Percentiles rank a stretch among this genome's conserved stretches.
phyloP scores from a whole-genome alignment of 352 stramenopile species.

The Globisporangium recalcitrans region DNA sequence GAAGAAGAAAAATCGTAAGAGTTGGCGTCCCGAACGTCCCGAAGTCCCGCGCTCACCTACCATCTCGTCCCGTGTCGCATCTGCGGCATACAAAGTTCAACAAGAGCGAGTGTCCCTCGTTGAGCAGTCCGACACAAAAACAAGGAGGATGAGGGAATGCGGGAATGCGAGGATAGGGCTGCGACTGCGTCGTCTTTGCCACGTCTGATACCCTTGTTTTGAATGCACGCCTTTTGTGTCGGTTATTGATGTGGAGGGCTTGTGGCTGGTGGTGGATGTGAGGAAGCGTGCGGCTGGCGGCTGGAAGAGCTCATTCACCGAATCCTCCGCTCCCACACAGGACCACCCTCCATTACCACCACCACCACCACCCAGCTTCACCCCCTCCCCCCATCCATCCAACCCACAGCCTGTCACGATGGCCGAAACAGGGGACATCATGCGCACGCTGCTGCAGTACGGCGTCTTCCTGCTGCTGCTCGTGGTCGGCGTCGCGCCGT shows the following conservation, averaged over 20 bases:
- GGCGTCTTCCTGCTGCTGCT: slow-evolving; percentile 39
- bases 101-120: not conserved
- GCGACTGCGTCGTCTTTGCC: slow-evolving; percentile 1
- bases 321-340: slow-evolving; percentile 4
- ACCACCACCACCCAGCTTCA: not conserved
- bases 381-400: too few species aligned
- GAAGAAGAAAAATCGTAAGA: not conserved
- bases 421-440: slow-evolving; percentile 15
- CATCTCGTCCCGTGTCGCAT: not conserved
- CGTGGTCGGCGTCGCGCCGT: slow-evolving; percentile 33
- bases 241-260: not conserved
- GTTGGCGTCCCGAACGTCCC: not conserved
- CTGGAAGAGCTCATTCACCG: not conserved
- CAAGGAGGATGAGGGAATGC: not conserved
- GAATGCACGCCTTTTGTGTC: slow-evolving; percentile 2
- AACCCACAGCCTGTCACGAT: slow-evolving; percentile 6
- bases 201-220: slow-evolving; percentile 5
- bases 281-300: too few species aligned
- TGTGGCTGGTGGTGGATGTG: not conserved
- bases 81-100: not conserved
- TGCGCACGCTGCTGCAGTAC: slow-evolving; percentile 41
- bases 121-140: not conserved
- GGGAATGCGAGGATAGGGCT: slow-evolving; percentile 5
- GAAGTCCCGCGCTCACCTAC: not conserved
- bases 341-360: not conserved